Conservation (phyloP, 2,329 filamentous ascomycete species). For the Aureobasidium sp. region DNA sequence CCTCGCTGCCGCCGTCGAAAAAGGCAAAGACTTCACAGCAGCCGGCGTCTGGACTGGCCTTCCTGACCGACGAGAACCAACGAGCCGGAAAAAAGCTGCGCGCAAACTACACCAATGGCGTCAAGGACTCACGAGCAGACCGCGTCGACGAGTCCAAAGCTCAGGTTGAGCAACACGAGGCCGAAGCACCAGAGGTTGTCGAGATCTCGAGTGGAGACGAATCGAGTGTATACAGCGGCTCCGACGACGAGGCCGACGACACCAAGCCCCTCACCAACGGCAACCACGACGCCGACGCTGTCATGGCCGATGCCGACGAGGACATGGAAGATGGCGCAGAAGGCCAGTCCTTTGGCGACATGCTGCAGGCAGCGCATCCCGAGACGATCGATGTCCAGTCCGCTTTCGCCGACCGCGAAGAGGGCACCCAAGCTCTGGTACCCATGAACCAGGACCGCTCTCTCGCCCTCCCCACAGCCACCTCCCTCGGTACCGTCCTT, state of each 20-base stretch:
- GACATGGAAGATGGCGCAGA: constrained; percentile 31
- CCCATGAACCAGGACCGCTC: constrained; percentile 39
- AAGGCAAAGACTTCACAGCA: constrained; percentile 30
- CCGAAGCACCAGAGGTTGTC: constrained; percentile 39
- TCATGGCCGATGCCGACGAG: constrained; percentile 21
- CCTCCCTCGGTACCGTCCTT: constrained; percentile 86
- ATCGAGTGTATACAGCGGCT: constrained; percentile 27
- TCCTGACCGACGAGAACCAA: constrained; percentile 31
- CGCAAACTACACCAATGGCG: constrained; percentile 47
- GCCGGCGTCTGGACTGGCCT: constrained; percentile 26
- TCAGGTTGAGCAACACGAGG: constrained; percentile 45
- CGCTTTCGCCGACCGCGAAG: constrained; percentile 39
- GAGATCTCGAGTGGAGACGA: constrained; percentile 42
- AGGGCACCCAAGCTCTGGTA: constrained; percentile 38
- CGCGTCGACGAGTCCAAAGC: constrained; percentile 53
- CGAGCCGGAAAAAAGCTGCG: constrained; percentile 32
- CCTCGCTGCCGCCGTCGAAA: constrained; percentile 26
- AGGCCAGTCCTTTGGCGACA: constrained; percentile 78
- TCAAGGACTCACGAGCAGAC: constrained; percentile 43
- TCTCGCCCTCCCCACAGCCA: constrained; percentile 59
- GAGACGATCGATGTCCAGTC: constrained; percentile 71
- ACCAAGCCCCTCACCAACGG: constrained; percentile 15
- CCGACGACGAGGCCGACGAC: constrained; percentile 26
- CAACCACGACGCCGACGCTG: constrained; percentile 19
- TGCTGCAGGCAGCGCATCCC: constrained; percentile 61